Evolutionary conservation across 1,284 basidiomycete genomes (phyloP).

Genomic region (Ustilago hordei): DNA sequence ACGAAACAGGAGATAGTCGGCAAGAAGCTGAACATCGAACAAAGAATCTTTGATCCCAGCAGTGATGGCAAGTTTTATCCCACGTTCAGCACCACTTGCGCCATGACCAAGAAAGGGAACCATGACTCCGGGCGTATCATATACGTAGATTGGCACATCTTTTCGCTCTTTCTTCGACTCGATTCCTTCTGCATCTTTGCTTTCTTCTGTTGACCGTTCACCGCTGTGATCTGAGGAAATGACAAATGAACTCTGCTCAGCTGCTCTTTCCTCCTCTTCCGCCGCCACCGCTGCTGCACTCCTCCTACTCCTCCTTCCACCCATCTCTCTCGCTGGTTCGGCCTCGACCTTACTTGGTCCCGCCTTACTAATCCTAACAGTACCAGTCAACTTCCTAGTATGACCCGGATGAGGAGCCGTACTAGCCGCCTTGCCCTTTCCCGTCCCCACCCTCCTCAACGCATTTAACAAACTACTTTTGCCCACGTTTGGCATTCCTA

Average conservation of each 20-base stretch:
- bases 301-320: slow-evolving; percentile 1
- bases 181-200: slow-evolving; percentile 74
- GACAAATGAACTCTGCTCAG: slow-evolving; percentile 3
- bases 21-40: slow-evolving; percentile 85
- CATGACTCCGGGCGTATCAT: slow-evolving; percentile 97
- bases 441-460: slow-evolving; percentile 86
- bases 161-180: slow-evolving; percentile 79
- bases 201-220: neutral
- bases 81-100: slow-evolving; percentile 84
- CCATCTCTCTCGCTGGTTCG: slow-evolving; percentile 1
- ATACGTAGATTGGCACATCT: slow-evolving; percentile 87
- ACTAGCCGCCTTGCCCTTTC: slow-evolving; percentile 86
- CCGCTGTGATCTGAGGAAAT: slow-evolving; percentile 4
- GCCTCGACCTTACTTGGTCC: slow-evolving; percentile 34
- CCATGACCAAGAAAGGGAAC: slow-evolving; percentile 92
- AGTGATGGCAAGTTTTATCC: slow-evolving; percentile 90
- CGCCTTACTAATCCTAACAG: slow-evolving; percentile 63
- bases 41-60: slow-evolving; percentile 94
- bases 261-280: slow-evolving; percentile 5
- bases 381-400: slow-evolving; percentile 67
- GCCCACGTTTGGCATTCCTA: slow-evolving; percentile 97
- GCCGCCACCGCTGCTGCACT: neutral
- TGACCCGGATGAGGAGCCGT: slow-evolving; percentile 83
- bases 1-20: slow-evolving; percentile 88
- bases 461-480: slow-evolving; percentile 95